phyloP scores from a whole-genome alignment of 2,329 filamentous ascomycete genomes.

The Harringtonia aguacate region DNA sequence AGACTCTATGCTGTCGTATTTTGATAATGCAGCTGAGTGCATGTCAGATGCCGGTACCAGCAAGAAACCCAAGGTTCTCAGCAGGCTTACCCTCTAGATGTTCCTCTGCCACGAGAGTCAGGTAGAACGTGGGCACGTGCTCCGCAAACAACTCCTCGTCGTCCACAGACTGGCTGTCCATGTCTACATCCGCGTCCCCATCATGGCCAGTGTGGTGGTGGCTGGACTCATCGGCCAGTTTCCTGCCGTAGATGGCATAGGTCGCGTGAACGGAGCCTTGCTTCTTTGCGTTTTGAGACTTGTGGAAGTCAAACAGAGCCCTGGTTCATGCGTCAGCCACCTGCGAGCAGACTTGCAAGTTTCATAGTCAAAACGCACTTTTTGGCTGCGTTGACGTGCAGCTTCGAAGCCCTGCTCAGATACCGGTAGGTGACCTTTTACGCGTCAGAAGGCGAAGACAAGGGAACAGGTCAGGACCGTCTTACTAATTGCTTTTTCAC shows the following conservation, averaged over 20 bases:
- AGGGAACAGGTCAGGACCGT: too few species aligned
- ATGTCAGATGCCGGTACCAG: not conserved
- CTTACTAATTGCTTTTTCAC: slow-evolving; percentile 65
- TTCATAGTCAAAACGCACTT: slow-evolving; percentile 46
- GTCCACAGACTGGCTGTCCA: slow-evolving; percentile 55
- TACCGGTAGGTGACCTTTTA: slow-evolving; percentile 76
- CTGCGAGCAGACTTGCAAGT: not conserved
- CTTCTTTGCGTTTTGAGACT: slow-evolving; percentile 63
- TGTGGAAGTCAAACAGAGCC: slow-evolving; percentile 81
- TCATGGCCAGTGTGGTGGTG: slow-evolving; percentile 6
- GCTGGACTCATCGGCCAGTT: slow-evolving; percentile 25
- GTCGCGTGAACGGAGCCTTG: slow-evolving; percentile 74
- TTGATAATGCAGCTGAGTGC: slow-evolving; percentile 47
- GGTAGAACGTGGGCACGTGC: slow-evolving; percentile 40
- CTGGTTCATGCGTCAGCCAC: slow-evolving; percentile 28
- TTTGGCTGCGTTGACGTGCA: slow-evolving; percentile 83
- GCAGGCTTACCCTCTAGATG: slow-evolving; percentile 55
- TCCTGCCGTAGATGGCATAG: slow-evolving; percentile 74
- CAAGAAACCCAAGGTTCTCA: slow-evolving; percentile 6
- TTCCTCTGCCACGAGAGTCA: slow-evolving; percentile 63
- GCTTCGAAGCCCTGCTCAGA: slow-evolving; percentile 69
- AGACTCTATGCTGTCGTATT: slow-evolving; percentile 63
- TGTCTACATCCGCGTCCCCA: slow-evolving; percentile 56
- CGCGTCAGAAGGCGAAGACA: slow-evolving; percentile 2
- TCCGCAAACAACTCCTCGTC: slow-evolving; percentile 36